Evolutionary conservation across 441 rosid genomes (phyloP), one percentile per base, ranked within the genome.

Genomic region (Syzygium malaccense): DNA sequence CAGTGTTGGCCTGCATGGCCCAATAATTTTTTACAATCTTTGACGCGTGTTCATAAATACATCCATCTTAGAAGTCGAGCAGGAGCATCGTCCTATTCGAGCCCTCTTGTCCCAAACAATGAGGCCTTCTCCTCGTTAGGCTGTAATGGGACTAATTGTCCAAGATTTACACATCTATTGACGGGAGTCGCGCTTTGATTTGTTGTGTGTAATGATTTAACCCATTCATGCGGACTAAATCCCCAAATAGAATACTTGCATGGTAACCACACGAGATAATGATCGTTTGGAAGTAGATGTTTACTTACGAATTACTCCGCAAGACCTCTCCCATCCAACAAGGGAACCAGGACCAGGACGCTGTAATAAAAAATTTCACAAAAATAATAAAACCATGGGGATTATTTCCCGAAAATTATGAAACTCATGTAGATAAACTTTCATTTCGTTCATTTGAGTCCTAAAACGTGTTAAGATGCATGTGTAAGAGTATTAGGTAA

Each of bases 301-400:
- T 62, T 62, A 62, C 32, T 62, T 7, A 62, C 15, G 71, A 64
- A 20, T 64, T 1, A 30, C 5, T 4, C 19, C 4, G 8, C 10
- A 62, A n/a, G 68, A n/a, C 28, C 10, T n/a, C 68, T 62, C 10
- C 1, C 37, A 7, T 64, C 18, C 9, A 30, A 64, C 0, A 9
- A 30, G 37, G 5, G 75, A 64, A 2, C 8, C 0, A 14, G 5
- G 75, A 2, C 17, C 0, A 14, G 5, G 75, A 30, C 1, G 9
- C 2, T 37, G 30, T 37, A 26, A 4, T 3, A 62, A 9, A 62
- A 28, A 28, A 13, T n/a, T 62, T n/a, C 37, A n/a, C 20, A 62
- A 62, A n/a, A 62, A 62, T n/a, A 14, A 62, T 14, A n/a, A 62
- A 6, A 1, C 0, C 0, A 14, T n/a, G 8, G 28, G 11, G 37